Conservation (phyloP, 1,284 basidiomycete species). For the Ganoderma sp. region DNA sequence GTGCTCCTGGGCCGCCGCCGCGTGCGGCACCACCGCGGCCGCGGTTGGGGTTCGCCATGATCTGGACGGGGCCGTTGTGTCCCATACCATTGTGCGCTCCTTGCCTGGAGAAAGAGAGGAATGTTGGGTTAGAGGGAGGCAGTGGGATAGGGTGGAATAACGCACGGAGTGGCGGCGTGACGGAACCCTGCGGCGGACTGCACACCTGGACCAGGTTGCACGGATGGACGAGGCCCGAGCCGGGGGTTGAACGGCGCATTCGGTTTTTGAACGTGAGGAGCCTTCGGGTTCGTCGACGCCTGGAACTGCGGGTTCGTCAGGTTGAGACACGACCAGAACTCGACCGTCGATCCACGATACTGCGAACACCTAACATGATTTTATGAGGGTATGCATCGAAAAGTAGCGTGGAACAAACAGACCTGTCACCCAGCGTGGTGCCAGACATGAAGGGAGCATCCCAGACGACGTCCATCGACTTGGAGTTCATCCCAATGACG, state of each 20-base stretch:
- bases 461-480: conserved; percentile 96
- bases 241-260: conserved; percentile 65
- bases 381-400: conserved; percentile 8
- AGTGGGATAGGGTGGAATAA: conserved; percentile 16
- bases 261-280: conserved; percentile 49
- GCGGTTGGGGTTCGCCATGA: conserved; percentile 75
- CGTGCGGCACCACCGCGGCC: conserved; percentile 47
- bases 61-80: conserved; percentile 46
- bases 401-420: conserved; percentile 31
- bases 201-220: conserved; percentile 59
- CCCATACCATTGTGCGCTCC: conserved; percentile 19
- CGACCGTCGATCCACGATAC: conserved; percentile 87
- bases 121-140: conserved; percentile 7
- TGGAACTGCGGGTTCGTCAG: conserved; percentile 83
- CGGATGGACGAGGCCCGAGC: conserved; percentile 67
- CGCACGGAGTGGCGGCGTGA: conserved; percentile 50
- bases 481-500: conserved; percentile 86
- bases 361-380: conserved; percentile 72
- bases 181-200: conserved; percentile 65
- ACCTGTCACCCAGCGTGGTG: conserved; percentile 86
- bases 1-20: conserved; percentile 20
- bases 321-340: conserved; percentile 87
- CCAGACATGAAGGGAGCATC: conserved; percentile 96
- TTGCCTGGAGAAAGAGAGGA: conserved; percentile 29
- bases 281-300: conserved; percentile 67